Conservation (phyloP, 129 eudicot species). For the Scalesia atractyloides region DNA sequence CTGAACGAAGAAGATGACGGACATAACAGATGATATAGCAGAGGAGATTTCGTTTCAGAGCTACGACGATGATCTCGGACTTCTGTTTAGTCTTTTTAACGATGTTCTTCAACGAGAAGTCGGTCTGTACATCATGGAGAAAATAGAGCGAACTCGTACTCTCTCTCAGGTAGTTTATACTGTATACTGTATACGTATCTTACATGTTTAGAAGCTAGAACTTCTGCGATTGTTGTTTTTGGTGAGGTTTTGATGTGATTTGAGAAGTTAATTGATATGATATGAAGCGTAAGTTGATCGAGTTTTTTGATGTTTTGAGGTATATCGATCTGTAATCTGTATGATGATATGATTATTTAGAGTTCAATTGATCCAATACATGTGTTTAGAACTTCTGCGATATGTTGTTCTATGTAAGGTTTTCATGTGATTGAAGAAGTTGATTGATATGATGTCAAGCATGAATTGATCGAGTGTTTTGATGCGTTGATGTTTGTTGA, state of each 20-base stretch:
- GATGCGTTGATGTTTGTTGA: background rate
- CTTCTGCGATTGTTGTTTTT: background rate
- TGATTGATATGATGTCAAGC: constrained; percentile 12
- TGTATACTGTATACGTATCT: background rate
- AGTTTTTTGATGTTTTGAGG: background rate
- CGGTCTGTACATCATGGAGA: constrained; percentile 65
- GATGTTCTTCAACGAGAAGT: constrained; percentile 85
- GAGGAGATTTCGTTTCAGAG: constrained; percentile 91
- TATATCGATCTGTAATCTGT: background rate
- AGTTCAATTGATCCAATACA: background rate
- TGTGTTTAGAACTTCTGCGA: background rate
- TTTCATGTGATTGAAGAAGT: background rate
- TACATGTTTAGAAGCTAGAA: background rate
- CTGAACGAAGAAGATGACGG: constrained; percentile 55
- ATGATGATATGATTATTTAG: background rate
- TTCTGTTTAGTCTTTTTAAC: constrained; percentile 75
- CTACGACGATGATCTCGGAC: constrained; percentile 78
- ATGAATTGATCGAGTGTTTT: background rate
- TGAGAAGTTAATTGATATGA: background rate
- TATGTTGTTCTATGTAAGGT: background rate
- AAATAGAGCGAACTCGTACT: constrained; percentile 65
- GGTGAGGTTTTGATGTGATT: background rate
- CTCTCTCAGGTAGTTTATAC: constrained; percentile 71
- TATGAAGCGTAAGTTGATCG: constrained; percentile 4
- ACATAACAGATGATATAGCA: constrained; percentile 96